Conservation (phyloP, 495 filamentous ascomycete genomes). For the Hypoxylon rickii region DNA sequence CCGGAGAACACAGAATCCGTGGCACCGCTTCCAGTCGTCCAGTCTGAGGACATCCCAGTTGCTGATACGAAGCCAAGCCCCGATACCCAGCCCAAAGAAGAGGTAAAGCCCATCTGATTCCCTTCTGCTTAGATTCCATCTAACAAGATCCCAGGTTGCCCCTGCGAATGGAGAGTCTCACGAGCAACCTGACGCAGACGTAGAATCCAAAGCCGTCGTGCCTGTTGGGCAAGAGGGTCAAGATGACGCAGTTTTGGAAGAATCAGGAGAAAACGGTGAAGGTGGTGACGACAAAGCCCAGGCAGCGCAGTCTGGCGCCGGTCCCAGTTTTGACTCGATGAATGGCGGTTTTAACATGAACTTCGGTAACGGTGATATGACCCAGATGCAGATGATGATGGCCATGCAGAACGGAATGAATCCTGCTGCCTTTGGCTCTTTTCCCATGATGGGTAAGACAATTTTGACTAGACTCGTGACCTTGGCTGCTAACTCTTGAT, state of each 20-base stretch:
- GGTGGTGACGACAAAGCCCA: conserved; percentile 41
- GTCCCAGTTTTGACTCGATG: conserved; percentile 53
- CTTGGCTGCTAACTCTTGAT: conserved; percentile 34
- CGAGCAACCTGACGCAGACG: conserved; percentile 30
- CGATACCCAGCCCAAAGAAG: conserved; percentile 15
- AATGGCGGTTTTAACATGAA: conserved; percentile 67
- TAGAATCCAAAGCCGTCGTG: conserved; percentile 24
- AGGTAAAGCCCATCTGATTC: conserved; percentile 12
- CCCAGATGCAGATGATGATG: conserved; percentile 73
- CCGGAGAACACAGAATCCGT: conserved; percentile 9
- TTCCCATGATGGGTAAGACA: conserved; percentile 85
- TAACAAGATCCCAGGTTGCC: conserved; percentile 13
- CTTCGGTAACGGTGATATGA: conserved; percentile 69
- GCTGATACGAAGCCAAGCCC: conserved; percentile 2
- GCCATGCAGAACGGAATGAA: conserved; percentile 77
- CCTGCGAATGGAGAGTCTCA: conserved; percentile 17
- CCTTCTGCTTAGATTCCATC: not conserved
- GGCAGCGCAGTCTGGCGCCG: conserved; percentile 40
- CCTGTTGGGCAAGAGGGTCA: conserved; percentile 32
- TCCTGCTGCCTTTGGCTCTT: conserved; percentile 61
- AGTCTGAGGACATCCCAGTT: conserved; percentile 20
- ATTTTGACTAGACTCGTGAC: not conserved
- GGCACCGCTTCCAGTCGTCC: not conserved
- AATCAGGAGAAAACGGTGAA: conserved; percentile 37
- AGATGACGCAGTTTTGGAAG: conserved; percentile 36